A percentile compares a stretch with the other conserved stretches of the same genome.
These are phyloP conservation scores for Saccharomycopsis microspora DNA, from an alignment of 805 yeast species.

Conservation along the genomic window DNA sequence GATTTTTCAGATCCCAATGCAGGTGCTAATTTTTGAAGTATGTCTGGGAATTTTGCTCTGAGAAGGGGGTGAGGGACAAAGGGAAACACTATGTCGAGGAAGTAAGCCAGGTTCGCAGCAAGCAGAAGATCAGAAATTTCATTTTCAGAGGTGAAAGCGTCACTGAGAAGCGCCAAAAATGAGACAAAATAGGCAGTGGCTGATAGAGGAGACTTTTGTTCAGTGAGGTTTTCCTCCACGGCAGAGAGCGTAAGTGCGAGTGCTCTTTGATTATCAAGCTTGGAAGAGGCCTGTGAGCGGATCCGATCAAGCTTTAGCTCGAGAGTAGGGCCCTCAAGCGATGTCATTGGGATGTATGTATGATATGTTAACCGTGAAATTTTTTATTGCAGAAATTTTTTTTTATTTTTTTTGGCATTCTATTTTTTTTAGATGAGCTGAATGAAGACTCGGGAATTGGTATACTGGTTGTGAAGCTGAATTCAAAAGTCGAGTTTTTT, in stretches of 20 bases:
- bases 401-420: background rate
- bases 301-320: conserved; percentile 56
- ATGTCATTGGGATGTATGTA: background rate
- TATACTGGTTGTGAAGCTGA: too few species aligned
- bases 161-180: conserved; percentile 70
- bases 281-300: conserved; percentile 64
- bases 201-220: conserved; percentile 46
- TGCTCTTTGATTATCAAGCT: conserved; percentile 77
- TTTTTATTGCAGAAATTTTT: background rate
- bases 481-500: too few species aligned
- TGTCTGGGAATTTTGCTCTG: conserved; percentile 64
- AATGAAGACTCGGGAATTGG: too few species aligned
- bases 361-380: too few species aligned
- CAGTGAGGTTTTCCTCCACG: conserved; percentile 78
- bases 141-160: conserved; percentile 42
- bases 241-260: conserved; percentile 76
- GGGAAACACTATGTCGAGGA: conserved; percentile 71
- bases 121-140: conserved; percentile 42
- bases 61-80: conserved; percentile 59
- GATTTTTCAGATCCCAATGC: conserved; percentile 57
- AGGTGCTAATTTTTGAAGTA: conserved; percentile 72
- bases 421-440: too few species aligned
- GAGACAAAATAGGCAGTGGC: conserved; percentile 83
- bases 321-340: conserved; percentile 32
- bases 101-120: conserved; percentile 68